Base-by-base conservation (phyloP, 1,284 basidiomycete genomes). In the Kalmanozyma brasiliensis region DNA sequence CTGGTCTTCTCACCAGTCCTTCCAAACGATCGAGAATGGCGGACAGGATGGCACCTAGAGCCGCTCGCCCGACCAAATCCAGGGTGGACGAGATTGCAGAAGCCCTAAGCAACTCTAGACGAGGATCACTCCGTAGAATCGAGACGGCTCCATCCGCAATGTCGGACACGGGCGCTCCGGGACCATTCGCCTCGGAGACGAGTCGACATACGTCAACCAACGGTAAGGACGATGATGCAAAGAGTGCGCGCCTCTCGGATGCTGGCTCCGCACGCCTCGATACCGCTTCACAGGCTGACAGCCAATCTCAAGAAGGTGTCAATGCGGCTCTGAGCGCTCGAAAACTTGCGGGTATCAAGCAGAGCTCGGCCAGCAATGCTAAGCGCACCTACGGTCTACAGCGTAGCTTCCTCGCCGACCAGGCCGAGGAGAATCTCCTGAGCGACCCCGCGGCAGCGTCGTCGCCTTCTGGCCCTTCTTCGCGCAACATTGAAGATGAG, bases 331-430 rank as follows among this genome's bases (percentile, higher is more conserved):
- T 46, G 16, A 41, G 49, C 29, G 49, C 46, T 23, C 62, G 56
- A 1, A 53, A 56, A 42, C 49, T 69, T n/a, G 66, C 66, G 11
- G 66, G 66, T 7, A 69, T 69, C 45, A 69, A 69, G 42, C 66
- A 63, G 42, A 43, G 51, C 2, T 62, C 66, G 17, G 52, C 60
- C 0, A 42, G 20, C 56, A 69, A 69, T 19, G 66, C 66, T 3
- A 71, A 45, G 33, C 62, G 69, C 30, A 72, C 69, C 9, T 72
- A 72, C 23, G 69, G 69, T 11, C 26, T 62, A 2, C 69, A 72
- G 35, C 52, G 69, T 14, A 72, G 69, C 56, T 72, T 72, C 36
- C 44, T 72, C 14, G 63, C 64, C 10, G 69, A 72, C 30, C 53
- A 59, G 19, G 42, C 48, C 1, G 64, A 72, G n/a, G 63, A 66